Base-by-base conservation (phyloP, 1,139 yeast species). In the Pneumocystis sp. region DNA sequence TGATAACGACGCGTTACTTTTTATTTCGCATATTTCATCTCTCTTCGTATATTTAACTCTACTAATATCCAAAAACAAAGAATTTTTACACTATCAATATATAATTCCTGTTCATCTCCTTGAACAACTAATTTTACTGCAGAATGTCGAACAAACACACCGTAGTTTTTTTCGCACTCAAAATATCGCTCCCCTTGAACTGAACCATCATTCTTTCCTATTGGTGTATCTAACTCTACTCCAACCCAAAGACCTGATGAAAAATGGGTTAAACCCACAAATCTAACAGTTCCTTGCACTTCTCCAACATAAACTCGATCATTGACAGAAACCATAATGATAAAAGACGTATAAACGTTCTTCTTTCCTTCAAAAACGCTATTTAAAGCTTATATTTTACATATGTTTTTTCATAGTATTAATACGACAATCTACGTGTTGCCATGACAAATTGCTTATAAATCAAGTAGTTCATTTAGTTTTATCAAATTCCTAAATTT, bases 131-230 rank as follows among this genome's bases (percentile, higher is more conserved):
- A 45, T 31, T 62, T 62, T 31, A 65, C 25, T 29, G 60, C 57
- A 3, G 61, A 34, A 7, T 65, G 63, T 3, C 70, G 63, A 31
- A 77, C 75, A 66, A 77, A 76, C 0, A 76, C 71, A 7, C 96
- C 96, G 72, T 81, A 81, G 15, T 68, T 74, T 1, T 77, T 76
- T 10, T 70, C 71, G 62, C 89, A 81, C 1, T 78, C 74, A 70
- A 90, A 90, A 73, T 90, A 89, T 61, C 78, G 70, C 0, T 76
- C 75, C 0, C 88, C 95, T 39, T 83, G 77, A 0, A 90, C 83
- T 0, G 85, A 76, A 0, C 97, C 97, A 71, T 89, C 82, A 71
- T 90, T 89, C 74, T 85, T 87, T 0, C 97, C 97, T 0, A 70
- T 70, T 0, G 85, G 81, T 3, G 76, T 75, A 40, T 81, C 82